Base-by-base conservation (phyloP, 768 basidiomycete species). In the Rhodotorula babjevae region DNA sequence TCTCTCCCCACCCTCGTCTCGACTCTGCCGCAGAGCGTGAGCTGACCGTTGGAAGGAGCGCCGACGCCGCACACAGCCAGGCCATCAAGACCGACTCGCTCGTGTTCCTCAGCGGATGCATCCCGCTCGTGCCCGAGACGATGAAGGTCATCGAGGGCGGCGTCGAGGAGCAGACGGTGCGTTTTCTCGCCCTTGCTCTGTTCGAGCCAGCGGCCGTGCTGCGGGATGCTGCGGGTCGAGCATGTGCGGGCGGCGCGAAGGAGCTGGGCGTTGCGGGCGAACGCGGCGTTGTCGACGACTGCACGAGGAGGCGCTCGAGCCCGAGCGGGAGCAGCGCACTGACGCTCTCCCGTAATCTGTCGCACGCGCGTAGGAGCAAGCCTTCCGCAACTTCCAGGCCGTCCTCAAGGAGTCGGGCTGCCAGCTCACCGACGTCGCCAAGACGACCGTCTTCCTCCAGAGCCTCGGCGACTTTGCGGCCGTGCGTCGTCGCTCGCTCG, bases 81-180 rank as follows among this genome's bases (percentile, higher is more conserved):
- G 75, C 75, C 3, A 68, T 76, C 72, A 71, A 70, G 72, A 73
- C 72, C 58, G 71, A 75, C 58, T 62, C 61, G 31, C 55, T 75
- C 27, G 86, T 97, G 75, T 99, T 95, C 83, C 85, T 88, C 58
- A 94, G 92, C 4, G 95, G 95, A 60, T 90, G 88, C 80, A 89
- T 98, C 78, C 89, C 92, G 4, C 83, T 96, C 67, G 86, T 90
- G 79, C 90, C 93, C 19, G 78, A 82, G 44, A 87, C 87, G 21
- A 87, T 87, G 82, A 83, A 88, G 77, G 82, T 94, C 77, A 89
- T 91, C 67, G 88, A 88, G 33, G 90, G 90, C 23, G 82, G 80
- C 46, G 85, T 94, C 59, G 89, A 89, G 77, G 88, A 84, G 61
- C 91, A 98, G 81, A 87, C 93, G 16, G 83, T 83, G 67, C 72